Percentiles rank a stretch among this genome's conserved stretches.
These are phyloP conservation scores for Suillus subluteus DNA, from an alignment of 768 basidiomycete genomes.

Conservation along the genomic window DNA sequence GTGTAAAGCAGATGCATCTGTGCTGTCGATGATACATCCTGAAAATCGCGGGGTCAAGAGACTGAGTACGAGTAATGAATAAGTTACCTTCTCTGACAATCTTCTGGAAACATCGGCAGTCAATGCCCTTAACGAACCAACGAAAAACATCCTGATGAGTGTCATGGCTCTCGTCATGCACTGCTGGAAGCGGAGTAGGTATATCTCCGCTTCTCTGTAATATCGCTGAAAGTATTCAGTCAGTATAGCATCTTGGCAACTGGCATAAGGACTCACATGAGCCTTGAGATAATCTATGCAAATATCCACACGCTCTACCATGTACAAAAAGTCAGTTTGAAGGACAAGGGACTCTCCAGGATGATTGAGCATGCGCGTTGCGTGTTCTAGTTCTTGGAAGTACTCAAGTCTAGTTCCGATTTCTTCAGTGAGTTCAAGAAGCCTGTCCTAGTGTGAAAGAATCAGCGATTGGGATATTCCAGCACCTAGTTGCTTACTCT, in stretches of 20 bases:
- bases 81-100: constrained; percentile 69
- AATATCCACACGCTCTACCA: constrained; percentile 94
- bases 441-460: constrained; percentile 57
- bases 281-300: constrained; percentile 89
- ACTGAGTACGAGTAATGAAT: background rate
- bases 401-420: constrained; percentile 84
- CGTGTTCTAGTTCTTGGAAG: constrained; percentile 92
- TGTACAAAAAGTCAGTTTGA: constrained; percentile 89
- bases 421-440: constrained; percentile 81
- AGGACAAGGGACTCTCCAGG: constrained; percentile 92
- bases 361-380: constrained; percentile 91
- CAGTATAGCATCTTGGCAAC: background rate
- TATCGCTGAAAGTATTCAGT: constrained; percentile 60
- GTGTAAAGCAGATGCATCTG: constrained; percentile 88
- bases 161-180: constrained; percentile 99
- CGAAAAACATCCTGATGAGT: constrained; percentile 95
- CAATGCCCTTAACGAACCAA: constrained; percentile 79
- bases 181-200: constrained; percentile 96
- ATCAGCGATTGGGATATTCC: constrained; percentile 1
- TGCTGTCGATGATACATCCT: constrained; percentile 82
- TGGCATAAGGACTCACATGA: constrained; percentile 59
- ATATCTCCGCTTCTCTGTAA: constrained; percentile 91
- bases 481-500: constrained; percentile 55
- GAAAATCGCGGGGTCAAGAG: constrained; percentile 11
- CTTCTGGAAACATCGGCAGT: constrained; percentile 78